Base-by-base conservation (phyloP, 2,329 filamentous ascomycete species). In the Lachnellula suecica region DNA sequence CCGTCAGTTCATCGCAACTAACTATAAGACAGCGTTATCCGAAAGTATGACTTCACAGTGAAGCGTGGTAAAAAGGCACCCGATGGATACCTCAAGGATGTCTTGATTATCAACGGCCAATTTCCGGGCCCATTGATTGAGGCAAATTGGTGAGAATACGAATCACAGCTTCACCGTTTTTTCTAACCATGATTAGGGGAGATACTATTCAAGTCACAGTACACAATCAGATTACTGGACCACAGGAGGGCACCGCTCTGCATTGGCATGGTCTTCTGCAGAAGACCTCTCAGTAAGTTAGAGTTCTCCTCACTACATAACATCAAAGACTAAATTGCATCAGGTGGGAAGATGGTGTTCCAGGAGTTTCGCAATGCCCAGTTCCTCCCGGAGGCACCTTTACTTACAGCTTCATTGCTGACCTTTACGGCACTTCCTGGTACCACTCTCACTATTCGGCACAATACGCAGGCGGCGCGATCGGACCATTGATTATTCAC, bases 221-320 rank as follows among this genome's bases (percentile, higher is more conserved):
- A 51, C 78, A 82, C 69, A 94, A 94, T 68, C 79, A 83, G 46
- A 80, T 91, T 10, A 79, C 72, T 10, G 68, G 63, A 24, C 60
- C 60, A 19, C 49, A 59, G 31, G 65, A 71, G 54, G 62, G 66
- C 8, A 72, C 58, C 61, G 67, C 70, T 59, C 66, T 61, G 59
- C 56, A 82, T 74, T 53, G 71, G 72, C 31, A 78, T 77, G 79
- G 76, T 23, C 56, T 82, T 44, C 70, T 75, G 29, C 76, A 82
- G 59, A 66, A 61, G 44, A 52, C 19, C 2, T 60, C 56, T 8
- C 63, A 54, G 54, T 59, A 44, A 42, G 58, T 49, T 43, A 29
- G 13, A 6, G 19, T 4, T 15, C 35, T 11, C 11, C 10, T 8
- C 15, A 44, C 22, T 38, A 29, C 20, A 31, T 15, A 22, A 41